Base-by-base conservation (phyloP, 108 stramenopile species). In the Pseudonitzschia delicatissima region DNA sequence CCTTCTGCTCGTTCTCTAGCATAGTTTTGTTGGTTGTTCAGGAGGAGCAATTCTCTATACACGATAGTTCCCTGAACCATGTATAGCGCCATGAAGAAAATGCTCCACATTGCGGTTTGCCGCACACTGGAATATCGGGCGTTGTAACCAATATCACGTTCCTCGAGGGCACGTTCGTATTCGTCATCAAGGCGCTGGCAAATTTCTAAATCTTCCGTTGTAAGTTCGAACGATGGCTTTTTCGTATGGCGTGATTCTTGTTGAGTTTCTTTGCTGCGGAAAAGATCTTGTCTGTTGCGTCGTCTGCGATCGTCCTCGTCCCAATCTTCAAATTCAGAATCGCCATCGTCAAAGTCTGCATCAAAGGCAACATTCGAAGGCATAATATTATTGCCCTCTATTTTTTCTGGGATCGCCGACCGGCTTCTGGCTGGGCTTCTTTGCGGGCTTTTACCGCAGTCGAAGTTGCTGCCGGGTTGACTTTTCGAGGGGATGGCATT, bases 61-160 rank as follows among this genome's bases (percentile, higher is more conserved):
- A 87, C 88, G 50, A 76, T 64, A 21, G 84, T 85, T 15, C 92
- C 88, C 45, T 82, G 64, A 31, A 70, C 62, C 31, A 93, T 72
- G 63, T 83, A 91, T 4, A 80, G 13, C 5, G 77, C 34, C 78
- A 94, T 87, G 53, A 79, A 79, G 25, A 78, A 27, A 15, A 82
- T 62, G 11, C 82, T 74, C 13, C 78, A 52, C n/a, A 74, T 32
- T 23, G 89, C 87, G 12, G 82, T 81, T 61, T 81, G 78, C 28
- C 92, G 83, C 13, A 89, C 88, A 55, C 79, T 77, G 1, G 65
- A 45, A 63, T 85, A 93, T 15, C 87, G 67, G 0, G 92, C 92
- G 45, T 75, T 84, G 83, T 88, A 93, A 15, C 82, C 83, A 51
- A 93, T 86, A 61, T 93, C 88, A 57, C 85, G 80, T 66, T 90